Base-by-base conservation (phyloP, 2,329 filamentous ascomycete species). In the Hymenoscyphus albidus region DNA sequence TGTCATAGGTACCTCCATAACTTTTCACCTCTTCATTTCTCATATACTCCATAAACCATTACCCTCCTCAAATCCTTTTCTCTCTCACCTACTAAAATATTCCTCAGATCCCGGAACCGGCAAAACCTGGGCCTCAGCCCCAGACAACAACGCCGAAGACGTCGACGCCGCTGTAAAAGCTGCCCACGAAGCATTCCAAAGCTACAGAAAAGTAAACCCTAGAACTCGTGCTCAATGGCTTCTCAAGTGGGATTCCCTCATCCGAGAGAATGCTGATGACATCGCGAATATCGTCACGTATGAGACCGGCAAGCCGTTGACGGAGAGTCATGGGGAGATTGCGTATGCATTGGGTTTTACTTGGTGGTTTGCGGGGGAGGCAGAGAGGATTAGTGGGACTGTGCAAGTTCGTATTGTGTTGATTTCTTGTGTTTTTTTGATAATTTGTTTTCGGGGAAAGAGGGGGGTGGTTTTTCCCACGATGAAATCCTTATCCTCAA, bases 231-330 rank as follows among this genome's bases (percentile, higher is more conserved):
- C 87, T 1, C 82, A 88, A 70, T 82, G 84, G 75, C 77, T 91
- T 10, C 75, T 87, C 62, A 85, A 85, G 74, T 90, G 87, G 86
- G 84, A 90, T 74, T 75, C 80, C 3, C 78, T 90, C 63, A 88
- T 89, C 68, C 81, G 83, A 7, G 84, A 84, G 61, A 84, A 88
- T 69, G 80, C 78, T 65, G 83, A 87, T 59, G 87, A 90, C 69
- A 76, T 90, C 40, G 85, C 86, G 2, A 82, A 82, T 27, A 85
- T 89, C 63, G 77, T 89, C 3, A 86, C 85, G 0, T 84, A 87
- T 68, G 84, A 84, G 73, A 83, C 81, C 4, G 82, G 82, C 40
- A 84, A 84, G 71, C 82, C 82, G 10, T 75, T 82, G 27, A 75
- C 78, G 3, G 82, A 84, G 70, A 77, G 81, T 4, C 80, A 81